A percentile compares a stretch with the other conserved stretches of the same genome.
These are phyloP conservation scores for Xanthoceras sorbifolium DNA, from an alignment of 345 rosid species.

Conservation along the genomic window DNA sequence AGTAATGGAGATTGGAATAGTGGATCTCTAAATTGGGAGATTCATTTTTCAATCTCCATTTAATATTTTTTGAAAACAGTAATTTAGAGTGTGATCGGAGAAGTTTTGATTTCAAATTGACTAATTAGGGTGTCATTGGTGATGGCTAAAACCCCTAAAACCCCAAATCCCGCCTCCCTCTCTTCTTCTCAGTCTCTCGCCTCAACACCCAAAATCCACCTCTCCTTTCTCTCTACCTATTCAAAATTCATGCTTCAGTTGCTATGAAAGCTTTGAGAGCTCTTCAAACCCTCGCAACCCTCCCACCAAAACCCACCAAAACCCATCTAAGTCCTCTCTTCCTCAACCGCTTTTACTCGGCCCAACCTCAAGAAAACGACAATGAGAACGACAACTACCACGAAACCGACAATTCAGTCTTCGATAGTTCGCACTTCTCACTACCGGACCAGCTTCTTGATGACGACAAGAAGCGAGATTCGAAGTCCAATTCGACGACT, in stretches of 20 bases:
- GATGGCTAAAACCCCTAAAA: neutral
- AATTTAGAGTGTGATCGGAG: no score
- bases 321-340: slow-evolving; percentile 19
- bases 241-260: neutral
- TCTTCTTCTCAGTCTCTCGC: neutral
- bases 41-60: no score
- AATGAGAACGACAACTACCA: slow-evolving; percentile 23
- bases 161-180: neutral
- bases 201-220: neutral
- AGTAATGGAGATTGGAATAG: no score
- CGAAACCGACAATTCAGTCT: slow-evolving; percentile 44
- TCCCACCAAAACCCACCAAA: slow-evolving; percentile 25
- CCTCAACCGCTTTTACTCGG: slow-evolving; percentile 53
- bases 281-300: slow-evolving; percentile 26
- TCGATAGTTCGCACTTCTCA: slow-evolving; percentile 59
- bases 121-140: no score
- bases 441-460: slow-evolving; percentile 23
- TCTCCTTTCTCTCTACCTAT: neutral
- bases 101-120: no score
- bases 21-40: no score
- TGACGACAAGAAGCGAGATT: slow-evolving; percentile 27
- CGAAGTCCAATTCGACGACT: slow-evolving; percentile 16
- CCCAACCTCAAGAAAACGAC: slow-evolving; percentile 48
- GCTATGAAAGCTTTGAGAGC: slow-evolving; percentile 56
- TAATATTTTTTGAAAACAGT: no score